Base-by-base conservation (phyloP, 306 rosid species). In the Vachellia collinsii region DNA sequence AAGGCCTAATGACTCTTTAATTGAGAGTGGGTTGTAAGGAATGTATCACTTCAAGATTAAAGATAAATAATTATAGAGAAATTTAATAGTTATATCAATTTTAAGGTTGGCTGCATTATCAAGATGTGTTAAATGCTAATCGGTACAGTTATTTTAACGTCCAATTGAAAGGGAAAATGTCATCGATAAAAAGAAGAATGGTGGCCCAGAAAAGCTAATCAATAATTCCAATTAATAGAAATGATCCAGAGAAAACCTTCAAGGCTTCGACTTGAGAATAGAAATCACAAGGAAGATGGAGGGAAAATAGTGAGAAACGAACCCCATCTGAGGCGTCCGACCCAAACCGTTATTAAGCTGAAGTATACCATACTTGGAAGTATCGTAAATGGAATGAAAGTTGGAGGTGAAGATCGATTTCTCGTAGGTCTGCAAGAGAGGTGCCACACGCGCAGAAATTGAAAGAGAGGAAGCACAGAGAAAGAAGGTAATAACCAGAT, bases 301-400 rank as follows among this genome's bases (percentile, higher is more conserved):
- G 68, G 70, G 34, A 79, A 69, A 70, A 66, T 29, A 38, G 38
- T 54, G 41, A 79, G 84, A 74, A 66, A 77, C 82, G 20, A 81
- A 95, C 99, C 99, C 99, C 98, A 95, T 95, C 72, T 89, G 99
- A 87, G 99, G 99, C 66, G 96, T 93, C 56, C 8, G 80, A 77
- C 94, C 98, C 96, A 95, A 86, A 10, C 99, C 99, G 74, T 95
- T 95, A 73, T 72, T 62, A 25, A 95, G 92, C 22, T 95, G 93
- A 29, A 88, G 42, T 51, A 82, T 14, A 7, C 99, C 99, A 70
- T 93, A 95, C 51, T 85, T 91, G 10, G 99, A 95, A 84, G 96
- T 89, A 81, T 93, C 97, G 38, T 83, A 93, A 71, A 93, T 77
- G 42, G 88, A 62, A 72, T 82, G 78, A 42, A 91, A 89, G 17